Evolutionary conservation across 2,329 filamentous ascomycete genomes (phyloP).

Genomic region (Pseudopyricularia javanii): DNA sequence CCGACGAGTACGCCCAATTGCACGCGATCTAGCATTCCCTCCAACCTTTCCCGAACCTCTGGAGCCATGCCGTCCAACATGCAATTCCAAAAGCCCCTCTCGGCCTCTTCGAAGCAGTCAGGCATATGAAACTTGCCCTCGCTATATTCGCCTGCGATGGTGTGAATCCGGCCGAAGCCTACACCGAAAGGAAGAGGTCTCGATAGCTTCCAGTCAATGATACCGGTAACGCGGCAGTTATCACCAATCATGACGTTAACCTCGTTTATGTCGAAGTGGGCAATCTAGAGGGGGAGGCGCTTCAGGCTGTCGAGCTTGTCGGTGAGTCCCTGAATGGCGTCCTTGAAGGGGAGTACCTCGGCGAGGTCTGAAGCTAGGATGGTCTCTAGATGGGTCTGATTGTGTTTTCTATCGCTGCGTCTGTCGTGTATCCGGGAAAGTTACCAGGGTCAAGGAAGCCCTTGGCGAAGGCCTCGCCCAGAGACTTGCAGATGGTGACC

Average conservation of each 20-base stretch:
- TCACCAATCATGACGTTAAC: constrained; percentile 11
- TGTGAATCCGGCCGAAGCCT: constrained; percentile 12
- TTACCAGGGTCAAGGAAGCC: constrained; percentile 8
- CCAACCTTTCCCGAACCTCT: constrained; percentile 14
- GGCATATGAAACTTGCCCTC: constrained; percentile 14
- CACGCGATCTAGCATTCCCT: constrained; percentile 16
- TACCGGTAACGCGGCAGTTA: constrained; percentile 8
- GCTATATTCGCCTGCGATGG: constrained; percentile 11
- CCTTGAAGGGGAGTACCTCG: constrained; percentile 8
- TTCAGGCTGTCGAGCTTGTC: constrained; percentile 7
- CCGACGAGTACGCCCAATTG: constrained; percentile 17
- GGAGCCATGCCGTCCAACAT: constrained; percentile 13
- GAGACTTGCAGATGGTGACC: constrained; percentile 10
- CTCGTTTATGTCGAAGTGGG: constrained; percentile 14
- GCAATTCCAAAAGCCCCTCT: constrained; percentile 13
- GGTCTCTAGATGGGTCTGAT: constrained; percentile 10
- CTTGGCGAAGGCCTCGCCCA: constrained; percentile 11
- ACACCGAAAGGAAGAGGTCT: constrained; percentile 1
- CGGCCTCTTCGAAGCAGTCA: constrained; percentile 13
- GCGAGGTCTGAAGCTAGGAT: constrained; percentile 10
- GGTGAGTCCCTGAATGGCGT: constrained; percentile 1
- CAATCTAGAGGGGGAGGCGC: constrained; percentile 3
- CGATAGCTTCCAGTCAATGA: constrained; percentile 11
- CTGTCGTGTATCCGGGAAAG: constrained; percentile 5
- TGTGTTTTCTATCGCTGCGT: constrained; percentile 7